These are phyloP conservation scores for Aspergillus quadrilineatus DNA, from an alignment of 2,329 filamentous ascomycete genomes.

Conservation along the genomic window DNA sequence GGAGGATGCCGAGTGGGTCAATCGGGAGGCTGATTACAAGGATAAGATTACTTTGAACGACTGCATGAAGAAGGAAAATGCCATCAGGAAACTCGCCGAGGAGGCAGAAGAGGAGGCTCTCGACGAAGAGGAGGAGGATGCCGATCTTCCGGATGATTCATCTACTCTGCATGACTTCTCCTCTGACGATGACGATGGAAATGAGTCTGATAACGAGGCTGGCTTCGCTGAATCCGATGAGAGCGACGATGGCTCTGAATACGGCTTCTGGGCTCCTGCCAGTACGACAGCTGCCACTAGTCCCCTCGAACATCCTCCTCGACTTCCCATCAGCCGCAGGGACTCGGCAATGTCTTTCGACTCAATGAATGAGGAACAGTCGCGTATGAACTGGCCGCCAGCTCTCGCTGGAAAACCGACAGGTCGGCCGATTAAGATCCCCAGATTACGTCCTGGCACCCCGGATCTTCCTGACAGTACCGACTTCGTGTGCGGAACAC, in stretches of 20 bases:
- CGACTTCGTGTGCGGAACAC: constrained; percentile 96
- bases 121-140: constrained; percentile 66
- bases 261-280: constrained; percentile 62
- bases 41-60: constrained; percentile 83
- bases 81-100: constrained; percentile 78
- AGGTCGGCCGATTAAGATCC: constrained; percentile 42
- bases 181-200: constrained; percentile 64
- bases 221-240: constrained; percentile 70
- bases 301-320: constrained; percentile 52
- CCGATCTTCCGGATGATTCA: constrained; percentile 63
- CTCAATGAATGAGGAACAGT: constrained; percentile 42
- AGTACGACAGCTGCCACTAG: constrained; percentile 52
- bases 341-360: constrained; percentile 56
- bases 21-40: constrained; percentile 62
- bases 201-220: constrained; percentile 76
- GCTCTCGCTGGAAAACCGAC: constrained; percentile 27
- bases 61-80: constrained; percentile 84
- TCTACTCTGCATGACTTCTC: constrained; percentile 52
- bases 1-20: constrained; percentile 89
- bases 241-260: constrained; percentile 63
- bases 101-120: constrained; percentile 90
- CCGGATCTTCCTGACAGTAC: constrained; percentile 94
- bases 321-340: constrained; percentile 46
- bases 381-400: constrained; percentile 30
- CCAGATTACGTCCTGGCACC: constrained; percentile 64